Evolutionary conservation across 441 rosid species (phyloP), one percentile per base, ranked within the genome.

Genomic region (Croton setiger): DNA sequence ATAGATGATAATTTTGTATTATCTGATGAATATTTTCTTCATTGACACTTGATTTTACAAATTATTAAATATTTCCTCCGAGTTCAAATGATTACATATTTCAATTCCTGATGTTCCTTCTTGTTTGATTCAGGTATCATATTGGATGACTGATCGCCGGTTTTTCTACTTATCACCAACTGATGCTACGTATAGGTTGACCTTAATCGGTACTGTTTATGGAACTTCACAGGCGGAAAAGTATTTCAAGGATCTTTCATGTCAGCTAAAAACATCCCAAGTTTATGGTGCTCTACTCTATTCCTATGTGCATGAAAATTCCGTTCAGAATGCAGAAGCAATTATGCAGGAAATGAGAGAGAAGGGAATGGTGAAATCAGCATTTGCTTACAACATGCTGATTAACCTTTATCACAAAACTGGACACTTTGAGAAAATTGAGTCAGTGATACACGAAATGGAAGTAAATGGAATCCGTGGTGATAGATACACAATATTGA

Each of bases 381-480:
- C 82, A 31, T 43, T 71, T 37, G 54, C 79, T 0, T 85, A 67
- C 81, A 77, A 54, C 61, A 37, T 63, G 33, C 56, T 82, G 79
- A 69, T 82, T 35, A 72, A 9, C 64, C 79, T 82, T 49, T 76
- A 84, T 63, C 0, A 23, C 57, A 41, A 21, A 64, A 68, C 63
- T 44, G 60, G 7, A 20, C 15, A 77, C 27, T 73, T 69, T 56
- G 74, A 75, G 39, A 85, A 78, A 74, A 72, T 79, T 13, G 64
- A 74, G n/a, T 35, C 27, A 11, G 61, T 81, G 45, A 55, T 75
- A 23, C 64, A 74, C 27, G 83, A 82, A 69, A 85, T 85, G 85
- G 77, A 72, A 18, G 13, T 23, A 55, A 61, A 43, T 9, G 68
- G 74, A 1, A 68, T 84, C 31, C 60, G 45, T 44, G 70, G 39